phyloP scores from a whole-genome alignment of 768 basidiomycete genomes.

The Termitomyces sp. region DNA sequence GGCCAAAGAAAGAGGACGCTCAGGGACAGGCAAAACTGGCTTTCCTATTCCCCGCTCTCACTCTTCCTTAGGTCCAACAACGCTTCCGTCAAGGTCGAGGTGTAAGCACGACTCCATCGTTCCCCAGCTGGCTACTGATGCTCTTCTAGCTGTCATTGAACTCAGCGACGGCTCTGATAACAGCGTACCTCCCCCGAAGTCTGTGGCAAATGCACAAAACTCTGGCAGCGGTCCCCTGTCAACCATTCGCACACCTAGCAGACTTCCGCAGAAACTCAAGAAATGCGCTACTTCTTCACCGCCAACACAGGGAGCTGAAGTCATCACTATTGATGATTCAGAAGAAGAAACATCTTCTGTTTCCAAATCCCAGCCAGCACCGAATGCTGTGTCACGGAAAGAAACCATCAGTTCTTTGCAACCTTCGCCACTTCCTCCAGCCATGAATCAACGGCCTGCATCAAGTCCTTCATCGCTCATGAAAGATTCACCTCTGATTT shows the following conservation, averaged over 20 bases:
- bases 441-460: neutral
- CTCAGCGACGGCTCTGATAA: constrained; percentile 5
- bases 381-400: neutral
- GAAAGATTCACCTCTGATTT: neutral
- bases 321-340: constrained; percentile 4
- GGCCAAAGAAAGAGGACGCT: neutral
- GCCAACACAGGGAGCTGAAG: neutral
- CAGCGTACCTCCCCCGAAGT: neutral
- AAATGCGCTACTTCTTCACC: neutral
- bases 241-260: neutral
- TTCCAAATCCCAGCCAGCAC: neutral
- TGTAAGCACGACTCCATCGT: neutral
- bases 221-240: constrained; percentile 1
- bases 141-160: constrained; percentile 5
- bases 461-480: neutral
- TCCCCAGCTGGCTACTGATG: neutral
- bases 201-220: neutral
- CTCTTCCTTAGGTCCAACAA: neutral
- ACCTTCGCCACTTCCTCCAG: neutral
- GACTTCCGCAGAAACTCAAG: neutral
- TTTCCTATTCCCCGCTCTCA: constrained; percentile 1
- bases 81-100: neutral
- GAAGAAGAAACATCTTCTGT: neutral
- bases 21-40: neutral
- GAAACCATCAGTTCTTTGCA: neutral